Percentiles rank a stretch among this genome's conserved stretches.
These are phyloP conservation scores for Puya raimondii DNA, from an alignment of 176 grass and related monocot genomes.

Conservation along the genomic window DNA sequence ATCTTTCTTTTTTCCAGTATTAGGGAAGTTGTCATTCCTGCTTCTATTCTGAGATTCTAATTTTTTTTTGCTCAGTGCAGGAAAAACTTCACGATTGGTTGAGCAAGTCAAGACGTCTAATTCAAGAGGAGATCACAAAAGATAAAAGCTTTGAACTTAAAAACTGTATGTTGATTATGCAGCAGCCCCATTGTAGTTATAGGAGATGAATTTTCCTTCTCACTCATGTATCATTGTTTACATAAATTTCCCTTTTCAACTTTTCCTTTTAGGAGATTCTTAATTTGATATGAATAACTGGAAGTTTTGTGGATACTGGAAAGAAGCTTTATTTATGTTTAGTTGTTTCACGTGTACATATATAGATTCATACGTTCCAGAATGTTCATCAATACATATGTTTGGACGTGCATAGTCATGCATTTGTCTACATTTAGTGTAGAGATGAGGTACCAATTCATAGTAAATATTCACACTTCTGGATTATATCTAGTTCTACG, in stretches of 20 bases:
- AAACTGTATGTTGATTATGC: slow-evolving; percentile 39
- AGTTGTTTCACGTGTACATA: too few relatives aligned
- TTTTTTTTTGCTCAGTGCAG: slow-evolving; percentile 15
- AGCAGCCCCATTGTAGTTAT: background rate
- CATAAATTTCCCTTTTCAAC: background rate
- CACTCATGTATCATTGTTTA: background rate
- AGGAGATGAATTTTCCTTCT: background rate
- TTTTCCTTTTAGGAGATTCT: background rate
- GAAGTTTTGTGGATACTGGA: too few relatives aligned
- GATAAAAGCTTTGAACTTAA: slow-evolving; percentile 46
- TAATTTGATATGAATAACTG: background rate
- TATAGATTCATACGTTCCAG: too few relatives aligned
- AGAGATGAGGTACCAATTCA: too few relatives aligned
- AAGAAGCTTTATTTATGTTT: too few relatives aligned
- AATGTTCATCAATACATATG: too few relatives aligned
- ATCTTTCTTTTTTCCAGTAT: background rate
- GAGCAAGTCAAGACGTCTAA: slow-evolving; percentile 50
- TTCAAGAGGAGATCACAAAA: slow-evolving; percentile 72
- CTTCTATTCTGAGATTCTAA: background rate
- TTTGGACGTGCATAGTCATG: too few relatives aligned
- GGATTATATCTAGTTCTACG: too few relatives aligned
- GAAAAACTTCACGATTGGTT: slow-evolving; percentile 85
- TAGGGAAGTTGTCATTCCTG: background rate
- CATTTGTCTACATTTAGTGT: too few relatives aligned
- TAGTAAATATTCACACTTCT: too few relatives aligned